Conservation (phyloP, 1,284 basidiomycete species). For the Ustilago lituana region DNA sequence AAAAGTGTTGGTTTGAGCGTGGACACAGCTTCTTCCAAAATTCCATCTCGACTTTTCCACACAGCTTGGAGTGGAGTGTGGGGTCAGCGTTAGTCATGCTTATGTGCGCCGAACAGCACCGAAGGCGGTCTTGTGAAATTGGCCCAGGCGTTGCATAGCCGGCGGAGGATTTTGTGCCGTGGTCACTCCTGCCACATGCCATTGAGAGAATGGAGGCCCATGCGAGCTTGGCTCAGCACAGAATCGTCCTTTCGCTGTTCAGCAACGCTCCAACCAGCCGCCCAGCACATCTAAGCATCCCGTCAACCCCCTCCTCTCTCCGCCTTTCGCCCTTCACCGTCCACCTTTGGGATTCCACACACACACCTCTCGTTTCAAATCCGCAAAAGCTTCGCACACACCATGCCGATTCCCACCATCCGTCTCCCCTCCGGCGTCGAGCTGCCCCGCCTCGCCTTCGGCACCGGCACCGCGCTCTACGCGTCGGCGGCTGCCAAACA, state of each 20-base stretch:
- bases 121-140: background rate
- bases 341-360: background rate
- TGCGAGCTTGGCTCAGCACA: no score
- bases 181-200: no score
- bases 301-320: no score
- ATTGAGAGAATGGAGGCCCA: no score
- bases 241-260: no score
- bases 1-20: constrained; percentile 27
- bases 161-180: no score
- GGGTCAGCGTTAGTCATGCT: constrained; percentile 15
- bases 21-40: constrained; percentile 2
- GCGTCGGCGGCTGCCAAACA: constrained; percentile 20
- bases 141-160: constrained; percentile 15
- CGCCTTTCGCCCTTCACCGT: no score
- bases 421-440: constrained; percentile 38
- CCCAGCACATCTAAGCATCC: no score
- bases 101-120: background rate
- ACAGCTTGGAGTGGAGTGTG: background rate
- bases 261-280: no score
- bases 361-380: no score
- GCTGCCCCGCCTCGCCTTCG: constrained; percentile 49
- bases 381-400: no score
- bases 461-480: constrained; percentile 50
- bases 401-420: constrained; percentile 32
- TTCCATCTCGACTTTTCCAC: no score